These are phyloP conservation scores for Trichoderma cornu-damae DNA, from an alignment of 2,329 filamentous ascomycete genomes.

Conservation along the genomic window DNA sequence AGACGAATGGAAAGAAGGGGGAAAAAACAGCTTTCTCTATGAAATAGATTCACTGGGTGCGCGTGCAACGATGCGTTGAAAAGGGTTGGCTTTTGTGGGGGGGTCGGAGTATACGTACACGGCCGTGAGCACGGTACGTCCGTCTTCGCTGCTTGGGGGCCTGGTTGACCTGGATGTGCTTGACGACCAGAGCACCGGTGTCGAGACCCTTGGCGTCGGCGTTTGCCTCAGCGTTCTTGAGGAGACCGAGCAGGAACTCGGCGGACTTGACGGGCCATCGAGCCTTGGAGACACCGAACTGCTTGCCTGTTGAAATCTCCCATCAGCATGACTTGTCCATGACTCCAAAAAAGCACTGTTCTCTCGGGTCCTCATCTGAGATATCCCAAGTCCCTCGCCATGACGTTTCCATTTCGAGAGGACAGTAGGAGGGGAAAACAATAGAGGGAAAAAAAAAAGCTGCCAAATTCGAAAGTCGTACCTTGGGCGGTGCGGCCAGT, in stretches of 20 bases:
- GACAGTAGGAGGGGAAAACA: too few species aligned
- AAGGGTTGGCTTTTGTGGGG: too few species aligned
- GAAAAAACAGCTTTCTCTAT: neutral
- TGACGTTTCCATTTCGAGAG: neutral
- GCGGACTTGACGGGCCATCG: slow-evolving; percentile 99
- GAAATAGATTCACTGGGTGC: neutral
- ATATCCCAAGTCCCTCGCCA: neutral
- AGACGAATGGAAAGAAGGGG: too few species aligned
- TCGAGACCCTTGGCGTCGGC: slow-evolving; percentile 96
- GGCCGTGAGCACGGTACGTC: slow-evolving; percentile 99
- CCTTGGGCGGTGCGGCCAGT: slow-evolving; percentile 96
- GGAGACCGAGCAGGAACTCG: slow-evolving; percentile 93
- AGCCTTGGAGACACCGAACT: slow-evolving; percentile 95
- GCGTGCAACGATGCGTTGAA: neutral
- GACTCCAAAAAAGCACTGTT: neutral
- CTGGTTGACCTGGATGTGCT: slow-evolving; percentile 99
- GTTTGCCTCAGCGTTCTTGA: slow-evolving; percentile 97
- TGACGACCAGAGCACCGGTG: slow-evolving; percentile 94
- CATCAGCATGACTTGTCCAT: slow-evolving; percentile 26
- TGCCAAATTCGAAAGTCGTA: slow-evolving; percentile 50
- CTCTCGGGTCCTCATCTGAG: neutral
- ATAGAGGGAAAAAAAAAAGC: too few species aligned
- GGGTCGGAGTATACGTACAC: slow-evolving; percentile 62
- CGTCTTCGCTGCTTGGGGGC: slow-evolving; percentile 98
- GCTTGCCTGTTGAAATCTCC: slow-evolving; percentile 72